Evolutionary conservation across 2,329 filamentous ascomycete species (phyloP), one percentile per base, ranked within the genome.

Genomic region (Triangularia setosa): DNA sequence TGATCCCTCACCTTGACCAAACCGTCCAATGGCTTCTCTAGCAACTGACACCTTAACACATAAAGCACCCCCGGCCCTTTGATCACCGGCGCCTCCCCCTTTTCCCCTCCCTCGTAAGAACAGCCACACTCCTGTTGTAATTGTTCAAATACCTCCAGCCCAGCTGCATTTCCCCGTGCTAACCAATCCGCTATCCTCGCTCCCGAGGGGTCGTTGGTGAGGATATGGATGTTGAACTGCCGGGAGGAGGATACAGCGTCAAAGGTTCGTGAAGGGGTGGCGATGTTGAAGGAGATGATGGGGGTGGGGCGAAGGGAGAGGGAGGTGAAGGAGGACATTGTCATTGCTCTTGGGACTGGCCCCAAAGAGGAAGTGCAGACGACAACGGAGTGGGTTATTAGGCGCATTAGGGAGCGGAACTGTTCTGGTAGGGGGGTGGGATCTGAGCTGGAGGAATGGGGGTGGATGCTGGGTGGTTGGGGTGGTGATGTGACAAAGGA

Each of bases 261-360:
- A 24, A 84, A 76, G 12, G 84, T 87, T 12, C 82, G 79, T 71
- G 83, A 86, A 21, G 84, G 84, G 27, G 81, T 78, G 24, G 79
- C 79, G 58, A 87, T 78, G 74, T 87, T 87, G 77, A 87, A 87
- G 0, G 80, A 81, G 6, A 87, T 74, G 11, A 83, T 75, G 0
- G 84, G 84, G 25, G 74, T 77, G 0, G 84, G 84, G n/a, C 72
- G 68, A 18, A 87, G 77, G 16, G 82, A 79, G 25, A 87, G 74
- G 0, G 83, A 85, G 2, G 84, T 84, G 67, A 87, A 81, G 1
- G 84, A 86, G 6, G 85, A 87, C 77, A 86, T 84, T 30, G 85
- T 87, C 80, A 87, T 84, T 57, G 80, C 84, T 30, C 80, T 12
- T 4, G 35, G 35, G 14, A 8, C n/a, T 18, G 35, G 16, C 12